Percentiles rank a stretch among this genome's conserved stretches.
These are phyloP conservation scores for Emmonsiellopsis sp. DNA, from an alignment of 2,329 filamentous ascomycete genomes.

Conservation along the genomic window DNA sequence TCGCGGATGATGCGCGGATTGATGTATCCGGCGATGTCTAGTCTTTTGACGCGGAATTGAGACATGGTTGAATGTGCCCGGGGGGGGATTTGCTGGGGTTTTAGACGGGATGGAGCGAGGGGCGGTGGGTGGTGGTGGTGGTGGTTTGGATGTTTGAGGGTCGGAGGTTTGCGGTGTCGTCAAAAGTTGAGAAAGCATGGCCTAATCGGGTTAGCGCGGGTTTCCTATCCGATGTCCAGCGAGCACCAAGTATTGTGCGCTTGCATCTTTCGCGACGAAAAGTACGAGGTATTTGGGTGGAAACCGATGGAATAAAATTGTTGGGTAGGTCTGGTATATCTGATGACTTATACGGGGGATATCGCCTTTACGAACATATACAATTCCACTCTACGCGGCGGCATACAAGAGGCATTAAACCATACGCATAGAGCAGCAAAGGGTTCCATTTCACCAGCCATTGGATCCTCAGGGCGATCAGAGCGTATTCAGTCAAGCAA, in stretches of 20 bases:
- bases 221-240: neutral
- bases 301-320: neutral
- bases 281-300: neutral
- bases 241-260: neutral
- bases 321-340: neutral
- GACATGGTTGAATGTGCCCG: slow-evolving; percentile 48
- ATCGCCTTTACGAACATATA: too few relatives aligned
- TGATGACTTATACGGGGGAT: neutral
- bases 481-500: too few relatives aligned
- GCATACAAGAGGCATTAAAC: too few relatives aligned
- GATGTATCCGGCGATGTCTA: slow-evolving; percentile 79
- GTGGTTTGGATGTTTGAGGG: neutral
- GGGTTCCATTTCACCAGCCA: too few relatives aligned
- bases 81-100: neutral
- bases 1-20: slow-evolving; percentile 85
- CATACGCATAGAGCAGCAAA: too few relatives aligned
- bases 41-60: slow-evolving; percentile 80
- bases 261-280: neutral
- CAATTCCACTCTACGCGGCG: too few relatives aligned
- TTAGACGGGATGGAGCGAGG: neutral
- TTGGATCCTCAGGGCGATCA: too few relatives aligned
- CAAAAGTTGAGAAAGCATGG: neutral
- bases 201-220: slow-evolving; percentile 8
- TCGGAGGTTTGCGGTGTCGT: neutral
- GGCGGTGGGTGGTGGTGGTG: neutral